Conservation (phyloP, 371 early-diverging fungal species). For the Haplosporangium sp. region DNA sequence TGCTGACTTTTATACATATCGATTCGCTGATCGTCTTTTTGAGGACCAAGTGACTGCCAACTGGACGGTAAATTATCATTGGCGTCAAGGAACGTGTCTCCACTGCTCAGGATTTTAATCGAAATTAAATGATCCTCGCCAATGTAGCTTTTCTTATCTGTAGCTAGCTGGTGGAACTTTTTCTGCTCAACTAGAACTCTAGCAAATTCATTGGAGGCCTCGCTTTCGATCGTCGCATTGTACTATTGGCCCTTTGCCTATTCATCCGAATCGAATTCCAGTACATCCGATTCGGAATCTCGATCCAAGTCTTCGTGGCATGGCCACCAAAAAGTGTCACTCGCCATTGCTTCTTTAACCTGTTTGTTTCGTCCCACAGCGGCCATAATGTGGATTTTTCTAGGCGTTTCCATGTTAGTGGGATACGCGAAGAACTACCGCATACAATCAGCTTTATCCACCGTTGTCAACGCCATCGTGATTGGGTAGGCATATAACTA, state of each 20-base stretch:
- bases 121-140: neutral
- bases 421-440: constrained; percentile 19
- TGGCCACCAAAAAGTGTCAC: constrained; percentile 48
- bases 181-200: constrained; percentile 80
- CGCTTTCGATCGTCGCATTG: constrained; percentile 73
- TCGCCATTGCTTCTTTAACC: constrained; percentile 77
- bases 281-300: neutral
- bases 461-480: constrained; percentile 6
- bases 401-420: constrained; percentile 68
- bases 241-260: constrained; percentile 79
- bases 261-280: constrained; percentile 4
- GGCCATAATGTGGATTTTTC: constrained; percentile 83
- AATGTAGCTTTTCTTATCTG: constrained; percentile 74
- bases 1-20: constrained; percentile 78
- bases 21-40: constrained; percentile 71
- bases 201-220: constrained; percentile 79
- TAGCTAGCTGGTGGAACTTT: constrained; percentile 87
- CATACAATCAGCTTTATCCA: constrained; percentile 14
- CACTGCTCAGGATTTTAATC: neutral
- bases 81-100: neutral
- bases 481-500: constrained; percentile 23
- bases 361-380: constrained; percentile 91
- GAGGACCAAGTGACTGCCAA: constrained; percentile 60
- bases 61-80: constrained; percentile 70
- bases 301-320: neutral